Conservation (phyloP, 306 rosid genomes). For the Lupinus albus region DNA sequence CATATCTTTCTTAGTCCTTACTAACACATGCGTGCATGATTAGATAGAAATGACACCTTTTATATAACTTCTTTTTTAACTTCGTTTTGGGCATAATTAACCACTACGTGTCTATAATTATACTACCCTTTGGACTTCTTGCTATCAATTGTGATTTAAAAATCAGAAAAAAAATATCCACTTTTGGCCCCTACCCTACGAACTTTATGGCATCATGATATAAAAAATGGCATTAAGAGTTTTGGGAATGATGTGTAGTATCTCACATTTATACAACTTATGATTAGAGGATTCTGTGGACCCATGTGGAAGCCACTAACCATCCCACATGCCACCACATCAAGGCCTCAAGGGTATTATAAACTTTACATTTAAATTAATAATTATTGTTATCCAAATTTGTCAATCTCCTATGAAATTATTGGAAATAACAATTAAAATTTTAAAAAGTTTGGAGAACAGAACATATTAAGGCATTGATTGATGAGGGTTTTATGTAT, state of each 20-base stretch:
- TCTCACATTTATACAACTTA: conserved; percentile 34
- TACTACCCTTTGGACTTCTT: conserved; percentile 34
- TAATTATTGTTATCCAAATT: too few relatives aligned
- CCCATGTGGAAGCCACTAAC: conserved; percentile 47
- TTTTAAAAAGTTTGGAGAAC: too few relatives aligned
- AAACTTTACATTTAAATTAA: too few relatives aligned
- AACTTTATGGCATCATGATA: conserved; percentile 31
- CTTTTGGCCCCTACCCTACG: conserved; percentile 27
- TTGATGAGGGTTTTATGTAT: too few relatives aligned
- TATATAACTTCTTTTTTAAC: conserved; percentile 32
- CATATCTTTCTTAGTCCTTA: conserved; percentile 37
- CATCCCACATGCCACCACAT: conserved; percentile 39
- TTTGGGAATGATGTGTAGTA: conserved; percentile 12
- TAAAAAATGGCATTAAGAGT: conserved; percentile 35
- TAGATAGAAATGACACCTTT: conserved; percentile 36
- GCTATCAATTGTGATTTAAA: conserved; percentile 23
- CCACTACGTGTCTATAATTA: conserved; percentile 35
- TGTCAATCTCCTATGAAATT: too few relatives aligned
- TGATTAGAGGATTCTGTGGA: conserved; percentile 50
- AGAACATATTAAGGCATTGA: too few relatives aligned
- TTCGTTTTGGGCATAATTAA: conserved; percentile 30
- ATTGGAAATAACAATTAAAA: too few relatives aligned
- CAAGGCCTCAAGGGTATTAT: too few relatives aligned
- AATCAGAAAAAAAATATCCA: conserved; percentile 12
- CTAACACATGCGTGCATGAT: conserved; percentile 59